These are phyloP conservation scores for Linum tenue DNA, from an alignment of 345 rosid genomes.

Conservation along the genomic window DNA sequence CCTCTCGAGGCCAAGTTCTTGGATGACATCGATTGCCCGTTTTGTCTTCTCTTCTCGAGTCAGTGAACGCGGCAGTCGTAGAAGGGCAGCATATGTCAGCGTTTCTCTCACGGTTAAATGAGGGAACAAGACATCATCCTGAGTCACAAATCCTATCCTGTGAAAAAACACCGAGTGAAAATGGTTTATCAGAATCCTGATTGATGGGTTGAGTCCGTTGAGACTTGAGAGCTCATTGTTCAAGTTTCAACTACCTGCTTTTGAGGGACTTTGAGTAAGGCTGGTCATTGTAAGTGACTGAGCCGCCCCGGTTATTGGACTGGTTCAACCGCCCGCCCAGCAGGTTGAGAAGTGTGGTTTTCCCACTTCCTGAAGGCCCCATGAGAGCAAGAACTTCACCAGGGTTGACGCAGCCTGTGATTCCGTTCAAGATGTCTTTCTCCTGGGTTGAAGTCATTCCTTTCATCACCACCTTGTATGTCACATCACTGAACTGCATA, in stretches of 20 bases:
- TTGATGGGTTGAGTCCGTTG: background rate
- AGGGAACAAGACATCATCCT: constrained; percentile 89
- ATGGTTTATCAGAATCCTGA: background rate
- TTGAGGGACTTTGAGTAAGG: constrained; percentile 73
- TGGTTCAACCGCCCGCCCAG: constrained; percentile 65
- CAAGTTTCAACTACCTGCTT: constrained; percentile 43
- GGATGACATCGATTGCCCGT: constrained; percentile 68
- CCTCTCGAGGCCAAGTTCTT: constrained; percentile 92
- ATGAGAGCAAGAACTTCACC: constrained; percentile 94
- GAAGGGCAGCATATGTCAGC: constrained; percentile 66
- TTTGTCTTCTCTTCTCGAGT: constrained; percentile 63
- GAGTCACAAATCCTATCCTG: constrained; percentile 98
- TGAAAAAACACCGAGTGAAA: background rate
- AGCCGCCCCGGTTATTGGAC: constrained; percentile 38
- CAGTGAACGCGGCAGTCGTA: constrained; percentile 64
- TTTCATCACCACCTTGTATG: constrained; percentile 67
- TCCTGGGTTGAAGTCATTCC: constrained; percentile 47
- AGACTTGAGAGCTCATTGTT: too few relatives aligned
- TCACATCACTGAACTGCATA: constrained; percentile 68
- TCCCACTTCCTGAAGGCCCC: constrained; percentile 99
- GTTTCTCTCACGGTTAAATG: constrained; percentile 96
- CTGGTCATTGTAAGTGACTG: constrained; percentile 69
- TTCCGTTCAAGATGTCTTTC: constrained; percentile 70
- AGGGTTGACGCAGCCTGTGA: constrained; percentile 65
- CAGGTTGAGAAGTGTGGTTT: constrained; percentile 73